Evolutionary conservation across 306 rosid genomes (phyloP).

Genomic region (Cucurbita moschata): DNA sequence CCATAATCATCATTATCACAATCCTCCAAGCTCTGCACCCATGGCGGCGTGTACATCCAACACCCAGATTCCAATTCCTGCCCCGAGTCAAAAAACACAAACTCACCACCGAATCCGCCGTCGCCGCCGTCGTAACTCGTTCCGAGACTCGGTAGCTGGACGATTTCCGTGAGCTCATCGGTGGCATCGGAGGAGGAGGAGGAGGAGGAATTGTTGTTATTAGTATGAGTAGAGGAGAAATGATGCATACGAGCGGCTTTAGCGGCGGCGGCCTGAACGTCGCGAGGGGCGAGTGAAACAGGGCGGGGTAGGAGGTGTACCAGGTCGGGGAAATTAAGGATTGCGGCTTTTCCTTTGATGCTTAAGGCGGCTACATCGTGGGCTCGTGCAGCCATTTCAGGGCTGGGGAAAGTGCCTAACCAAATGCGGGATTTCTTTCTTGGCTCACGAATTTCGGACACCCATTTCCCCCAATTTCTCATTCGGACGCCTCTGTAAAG

Average conservation of each 20-base stretch:
- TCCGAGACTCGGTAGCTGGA: constrained; percentile 51
- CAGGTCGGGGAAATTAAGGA: constrained; percentile 78
- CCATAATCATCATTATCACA: background rate
- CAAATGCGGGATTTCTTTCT: constrained; percentile 92
- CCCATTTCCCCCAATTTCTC: constrained; percentile 99
- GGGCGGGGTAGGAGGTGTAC: constrained; percentile 67
- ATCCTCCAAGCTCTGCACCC: constrained; percentile 35
- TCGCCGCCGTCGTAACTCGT: constrained; percentile 17
- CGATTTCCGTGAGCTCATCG: constrained; percentile 60
- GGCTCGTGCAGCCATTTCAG: constrained; percentile 95
- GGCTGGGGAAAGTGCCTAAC: constrained; percentile 79
- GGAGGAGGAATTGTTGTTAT: background rate
- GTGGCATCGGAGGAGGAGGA: constrained; percentile 8
- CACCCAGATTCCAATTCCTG: constrained; percentile 9
- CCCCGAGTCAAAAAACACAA: constrained; percentile 40
- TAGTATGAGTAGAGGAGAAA: background rate
- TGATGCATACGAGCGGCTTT: constrained; percentile 77
- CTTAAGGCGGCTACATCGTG: constrained; percentile 92
- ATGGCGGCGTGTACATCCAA: constrained; percentile 57
- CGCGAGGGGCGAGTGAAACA: constrained; percentile 52
- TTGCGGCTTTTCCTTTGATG: constrained; percentile 73
- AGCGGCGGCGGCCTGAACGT: constrained; percentile 75
- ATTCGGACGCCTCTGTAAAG: constrained; percentile 74
- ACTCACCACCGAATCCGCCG: constrained; percentile 22
- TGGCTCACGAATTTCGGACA: constrained; percentile 93